Percentiles rank a stretch among this genome's conserved stretches.
Evolutionary conservation across 2,329 filamentous ascomycete species (phyloP).

Genomic region (Macroventuria anomochaeta): DNA sequence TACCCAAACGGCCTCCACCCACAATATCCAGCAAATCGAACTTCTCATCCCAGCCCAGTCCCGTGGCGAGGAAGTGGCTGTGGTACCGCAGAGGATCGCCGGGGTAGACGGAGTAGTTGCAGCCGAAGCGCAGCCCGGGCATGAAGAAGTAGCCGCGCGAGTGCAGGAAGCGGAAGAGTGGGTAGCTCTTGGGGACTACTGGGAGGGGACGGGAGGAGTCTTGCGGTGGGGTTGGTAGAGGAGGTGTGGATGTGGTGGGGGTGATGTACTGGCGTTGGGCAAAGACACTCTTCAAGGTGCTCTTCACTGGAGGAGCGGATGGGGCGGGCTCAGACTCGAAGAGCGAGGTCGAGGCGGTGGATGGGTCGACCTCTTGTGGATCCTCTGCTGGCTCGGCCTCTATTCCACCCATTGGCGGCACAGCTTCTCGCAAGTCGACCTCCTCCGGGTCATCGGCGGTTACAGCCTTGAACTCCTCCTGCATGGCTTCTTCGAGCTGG

Average conservation of each 20-base stretch:
- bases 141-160: slow-evolving; percentile 82
- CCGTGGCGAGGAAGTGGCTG: slow-evolving; percentile 89
- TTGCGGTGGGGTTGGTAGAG: slow-evolving; percentile 32
- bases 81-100: slow-evolving; percentile 95
- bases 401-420: background rate
- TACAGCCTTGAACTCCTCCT: slow-evolving; percentile 4
- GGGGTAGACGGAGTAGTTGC: slow-evolving; percentile 92
- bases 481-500: slow-evolving; percentile 9
- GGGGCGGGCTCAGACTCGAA: slow-evolving; percentile 31
- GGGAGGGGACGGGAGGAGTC: slow-evolving; percentile 41
- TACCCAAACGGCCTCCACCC: slow-evolving; percentile 84
- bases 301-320: slow-evolving; percentile 16
- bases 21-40: slow-evolving; percentile 86
- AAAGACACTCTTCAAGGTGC: slow-evolving; percentile 20
- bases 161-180: slow-evolving; percentile 82
- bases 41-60: slow-evolving; percentile 84
- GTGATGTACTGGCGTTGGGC: slow-evolving; percentile 49
- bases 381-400: background rate
- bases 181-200: slow-evolving; percentile 59
- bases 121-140: slow-evolving; percentile 91
- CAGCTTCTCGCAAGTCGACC: background rate
- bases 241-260: slow-evolving; percentile 54
- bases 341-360: slow-evolving; percentile 25
- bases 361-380: background rate
- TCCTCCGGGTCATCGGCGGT: slow-evolving; percentile 6